Evolutionary conservation across 1,139 yeast genomes (phyloP), one percentile per base, ranked within the genome.

Genomic region (Hemisphaericaspora xylofermentans): DNA sequence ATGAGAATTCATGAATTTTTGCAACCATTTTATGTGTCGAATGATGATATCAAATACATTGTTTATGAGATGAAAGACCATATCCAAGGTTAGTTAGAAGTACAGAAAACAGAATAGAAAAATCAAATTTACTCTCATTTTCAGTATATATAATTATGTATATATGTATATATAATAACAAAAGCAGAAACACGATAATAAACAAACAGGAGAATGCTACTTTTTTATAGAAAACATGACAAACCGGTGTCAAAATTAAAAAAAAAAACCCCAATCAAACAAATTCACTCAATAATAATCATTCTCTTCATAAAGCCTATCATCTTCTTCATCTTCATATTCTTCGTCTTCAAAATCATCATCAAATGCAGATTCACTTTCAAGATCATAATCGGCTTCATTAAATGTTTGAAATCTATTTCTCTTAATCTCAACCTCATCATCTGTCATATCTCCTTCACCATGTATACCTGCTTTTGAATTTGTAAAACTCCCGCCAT

Each of bases 351-450:
- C 38, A 13, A 21, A 50, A 33, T 57, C 65, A 35, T 61, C 64
- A 27, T 60, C 71, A 45, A 51, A 57, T 14, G 57, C 65, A 14
- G 66, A 58, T 38, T 68, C 74, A 39, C 68, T 63, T 25, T 64
- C 73, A 40, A 63, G 62, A 49, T 72, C 76, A 54, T 72, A 72
- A 54, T 72, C 78, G 3, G 77, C 78, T 50, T 70, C 77, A 45
- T 67, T 61, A 49, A 72, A 70, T 12, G 74, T 76, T 38, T 62
- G 64, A 43, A 66, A 72, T 44, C 77, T 56, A 45, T 66, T 68
- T 44, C 78, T 59, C 50, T 72, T 72, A 45, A 68, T 58, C 47
- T 72, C 78, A 13, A 72, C 76, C 49, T 71, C 76, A 48, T 64
- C 69, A 47, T 68, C 74, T 2, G 68, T 54, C 38, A 61, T 54